Conservation (phyloP, 2,329 filamentous ascomycete species). For the Amesomyces nigricolor region DNA sequence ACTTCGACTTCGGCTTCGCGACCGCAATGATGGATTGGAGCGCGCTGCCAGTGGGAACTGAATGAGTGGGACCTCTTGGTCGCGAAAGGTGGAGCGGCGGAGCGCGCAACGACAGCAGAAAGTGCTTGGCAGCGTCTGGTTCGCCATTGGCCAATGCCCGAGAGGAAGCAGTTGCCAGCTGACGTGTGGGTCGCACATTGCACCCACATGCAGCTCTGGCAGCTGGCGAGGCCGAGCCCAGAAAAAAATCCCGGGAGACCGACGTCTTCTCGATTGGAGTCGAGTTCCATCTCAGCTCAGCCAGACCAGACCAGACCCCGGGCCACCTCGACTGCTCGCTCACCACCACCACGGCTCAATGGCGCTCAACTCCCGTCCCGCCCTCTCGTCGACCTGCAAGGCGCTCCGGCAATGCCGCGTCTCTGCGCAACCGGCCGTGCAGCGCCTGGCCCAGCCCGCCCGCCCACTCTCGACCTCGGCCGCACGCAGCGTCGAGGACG, state of each 20-base stretch:
- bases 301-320: background rate
- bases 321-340: background rate
- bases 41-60: no score
- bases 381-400: conserved; percentile 31
- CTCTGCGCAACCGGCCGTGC: conserved; percentile 13
- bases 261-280: background rate
- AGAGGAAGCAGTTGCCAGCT: no score
- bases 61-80: background rate
- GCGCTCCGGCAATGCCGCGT: conserved; percentile 29
- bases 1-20: no score
- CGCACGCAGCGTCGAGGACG: conserved; percentile 7
- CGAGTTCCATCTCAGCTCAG: background rate
- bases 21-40: no score
- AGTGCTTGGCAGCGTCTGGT: no score
- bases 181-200: no score
- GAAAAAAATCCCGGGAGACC: conserved; percentile 4
- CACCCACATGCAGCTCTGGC: background rate
- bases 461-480: conserved; percentile 17
- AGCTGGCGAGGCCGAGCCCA: background rate
- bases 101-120: no score
- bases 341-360: conserved; percentile 24
- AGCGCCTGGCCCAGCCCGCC: conserved; percentile 7
- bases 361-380: conserved; percentile 34
- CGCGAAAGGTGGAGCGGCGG: no score
- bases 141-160: no score